Percentiles rank a stretch among this genome's conserved stretches.
Conservation (phyloP, 176 grass and related monocot species). For the Thinopyrum elongatum region DNA sequence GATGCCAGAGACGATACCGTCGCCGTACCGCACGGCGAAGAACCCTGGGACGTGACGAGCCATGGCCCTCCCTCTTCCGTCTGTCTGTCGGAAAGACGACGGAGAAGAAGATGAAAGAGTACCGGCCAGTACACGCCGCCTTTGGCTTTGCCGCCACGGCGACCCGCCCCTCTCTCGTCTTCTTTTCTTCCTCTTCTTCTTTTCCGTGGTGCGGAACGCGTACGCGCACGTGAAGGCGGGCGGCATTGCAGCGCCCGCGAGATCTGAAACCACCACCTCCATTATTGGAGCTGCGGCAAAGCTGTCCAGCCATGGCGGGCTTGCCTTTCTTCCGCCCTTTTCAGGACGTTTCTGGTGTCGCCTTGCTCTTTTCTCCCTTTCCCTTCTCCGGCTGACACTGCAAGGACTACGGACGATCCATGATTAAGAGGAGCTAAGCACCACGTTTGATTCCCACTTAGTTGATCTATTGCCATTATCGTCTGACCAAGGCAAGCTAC, state of each 20-base stretch:
- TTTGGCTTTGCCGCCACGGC: slow-evolving; percentile 9
- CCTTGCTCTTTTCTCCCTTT: neutral
- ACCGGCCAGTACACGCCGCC: neutral
- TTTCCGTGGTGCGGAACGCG: slow-evolving; percentile 15
- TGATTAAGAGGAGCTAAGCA: neutral
- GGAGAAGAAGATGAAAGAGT: neutral
- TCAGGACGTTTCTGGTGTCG: slow-evolving; percentile 16
- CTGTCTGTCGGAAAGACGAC: neutral
- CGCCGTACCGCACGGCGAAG: neutral
- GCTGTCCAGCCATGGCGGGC: slow-evolving; percentile 11
- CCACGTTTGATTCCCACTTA: neutral
- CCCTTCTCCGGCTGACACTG: neutral
- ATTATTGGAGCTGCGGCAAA: slow-evolving; percentile 35
- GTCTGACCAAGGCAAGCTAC: neutral
- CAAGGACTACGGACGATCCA: slow-evolving; percentile 19
- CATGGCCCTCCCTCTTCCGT: neutral
- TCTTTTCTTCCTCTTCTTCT: neutral
- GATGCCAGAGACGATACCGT: neutral
- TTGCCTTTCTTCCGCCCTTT: neutral
- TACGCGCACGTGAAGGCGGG: slow-evolving; percentile 13
- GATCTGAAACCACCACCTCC: slow-evolving; percentile 29
- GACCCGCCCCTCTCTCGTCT: neutral
- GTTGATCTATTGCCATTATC: neutral
- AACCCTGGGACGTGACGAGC: slow-evolving; percentile 10
- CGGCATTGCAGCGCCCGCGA: neutral